phyloP scores from a whole-genome alignment of 2,329 filamentous ascomycete genomes.

The Ophiosphaerella korrae region DNA sequence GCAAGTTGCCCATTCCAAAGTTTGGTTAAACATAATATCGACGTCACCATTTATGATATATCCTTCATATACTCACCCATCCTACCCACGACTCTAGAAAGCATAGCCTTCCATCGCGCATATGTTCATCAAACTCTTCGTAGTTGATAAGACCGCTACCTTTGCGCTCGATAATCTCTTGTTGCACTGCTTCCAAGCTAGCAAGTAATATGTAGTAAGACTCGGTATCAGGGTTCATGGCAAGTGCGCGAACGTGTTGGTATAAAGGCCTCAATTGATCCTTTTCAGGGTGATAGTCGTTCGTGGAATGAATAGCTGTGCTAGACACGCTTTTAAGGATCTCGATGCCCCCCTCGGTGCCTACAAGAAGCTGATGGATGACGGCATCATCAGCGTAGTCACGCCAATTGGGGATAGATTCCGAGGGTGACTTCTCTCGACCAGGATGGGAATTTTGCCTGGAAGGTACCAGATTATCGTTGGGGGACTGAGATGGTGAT shows the following conservation, averaged over 20 bases:
- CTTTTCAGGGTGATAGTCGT: slow-evolving; percentile 17
- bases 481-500: background rate
- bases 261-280: slow-evolving; percentile 18
- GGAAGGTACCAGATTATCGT: background rate
- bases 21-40: too few relatives aligned
- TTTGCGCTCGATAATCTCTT: slow-evolving; percentile 71
- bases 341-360: slow-evolving; percentile 1
- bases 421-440: background rate
- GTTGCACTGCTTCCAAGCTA: slow-evolving; percentile 67
- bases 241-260: slow-evolving; percentile 24
- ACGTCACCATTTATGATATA: too few relatives aligned
- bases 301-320: slow-evolving; percentile 13
- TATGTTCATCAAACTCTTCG: slow-evolving; percentile 77
- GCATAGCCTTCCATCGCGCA: slow-evolving; percentile 67
- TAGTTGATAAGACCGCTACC: slow-evolving; percentile 79
- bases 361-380: slow-evolving; percentile 16
- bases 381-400: slow-evolving; percentile 22
- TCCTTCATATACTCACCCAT: slow-evolving; percentile 55
- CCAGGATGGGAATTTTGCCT: background rate
- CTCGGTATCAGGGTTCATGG: slow-evolving; percentile 19
- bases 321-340: background rate
- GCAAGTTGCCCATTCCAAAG: background rate
- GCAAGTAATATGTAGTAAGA: slow-evolving; percentile 48
- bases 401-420: slow-evolving; percentile 3
- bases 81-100: slow-evolving; percentile 94